These are phyloP conservation scores for Candida takata DNA, from an alignment of 805 yeast species.

Conservation along the genomic window DNA sequence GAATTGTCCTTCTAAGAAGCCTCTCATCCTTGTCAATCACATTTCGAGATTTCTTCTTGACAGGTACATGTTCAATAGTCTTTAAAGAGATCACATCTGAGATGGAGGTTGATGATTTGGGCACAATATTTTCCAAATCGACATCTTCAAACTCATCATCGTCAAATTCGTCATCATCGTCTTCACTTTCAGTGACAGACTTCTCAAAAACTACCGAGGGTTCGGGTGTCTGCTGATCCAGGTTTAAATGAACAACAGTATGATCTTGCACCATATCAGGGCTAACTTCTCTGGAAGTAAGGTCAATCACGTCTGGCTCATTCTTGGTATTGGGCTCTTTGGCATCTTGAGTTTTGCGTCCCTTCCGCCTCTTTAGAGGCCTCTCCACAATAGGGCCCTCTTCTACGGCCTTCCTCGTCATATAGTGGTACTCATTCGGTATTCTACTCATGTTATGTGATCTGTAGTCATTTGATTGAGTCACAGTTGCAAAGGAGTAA, in stretches of 20 bases:
- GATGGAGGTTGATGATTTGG: conserved; percentile 15
- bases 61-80: conserved; percentile 17
- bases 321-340: neutral
- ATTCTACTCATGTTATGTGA: conserved; percentile 1
- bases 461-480: too few relatives aligned
- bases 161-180: conserved; percentile 26
- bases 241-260: conserved; percentile 1
- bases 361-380: conserved; percentile 15
- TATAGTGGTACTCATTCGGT: conserved; percentile 18
- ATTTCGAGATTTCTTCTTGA: conserved; percentile 20
- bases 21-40: conserved; percentile 52
- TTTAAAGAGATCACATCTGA: conserved; percentile 9
- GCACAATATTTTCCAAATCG: conserved; percentile 16
- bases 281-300: conserved; percentile 1
- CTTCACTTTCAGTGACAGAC: conserved; percentile 20
- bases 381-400: conserved; percentile 2
- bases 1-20: conserved; percentile 42
- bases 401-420: conserved; percentile 16
- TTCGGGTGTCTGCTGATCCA: conserved; percentile 6
- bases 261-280: neutral
- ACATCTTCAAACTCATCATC: conserved; percentile 22
- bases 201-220: neutral
- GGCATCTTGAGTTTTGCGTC: neutral
- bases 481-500: too few relatives aligned
- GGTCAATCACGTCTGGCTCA: neutral